Base-by-base conservation (phyloP, 306 rosid species). In the Sicyos baderoa region DNA sequence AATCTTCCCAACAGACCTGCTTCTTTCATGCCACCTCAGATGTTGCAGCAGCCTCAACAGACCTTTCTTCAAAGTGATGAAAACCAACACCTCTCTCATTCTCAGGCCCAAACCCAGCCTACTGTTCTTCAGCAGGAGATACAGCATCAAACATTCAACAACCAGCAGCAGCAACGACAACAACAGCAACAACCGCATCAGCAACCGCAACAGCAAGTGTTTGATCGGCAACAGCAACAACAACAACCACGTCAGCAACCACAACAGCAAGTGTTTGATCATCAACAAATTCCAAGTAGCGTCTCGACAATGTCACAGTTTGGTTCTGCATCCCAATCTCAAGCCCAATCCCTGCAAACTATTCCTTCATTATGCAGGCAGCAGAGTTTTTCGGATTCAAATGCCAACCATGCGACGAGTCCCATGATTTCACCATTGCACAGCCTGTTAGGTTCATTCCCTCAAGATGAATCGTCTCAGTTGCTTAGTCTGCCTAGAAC, bases 321-420 rank as follows among this genome's bases (percentile, higher is more conserved):
- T 74, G 78, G 82, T 75, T 82, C 95, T 2, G 79, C 88, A 25
- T 72, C 90, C 29, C 96, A 87, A 52, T 75, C 96, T 44, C 89
- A 74, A 68, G 77, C 96, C 10, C 82, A 89, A 62, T 79, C 92
- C 13, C 29, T 83, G 79, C 95, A 89, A 72, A 87, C 72, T 79
- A 78, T 82, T 45, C 53, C 96, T 74, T 78, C 98, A 1, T 79
- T 82, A 55, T 83, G 93, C 71, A 95, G 86, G 15, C 97, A 83
- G 51, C 96, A 82, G 76, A 87, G 82, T 58, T 92, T 87, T 77
- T 82, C 96, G 4, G 96, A 89, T 79, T 82, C 96, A 12, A 86
- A 79, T 63, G 91, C 88, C 76, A 86, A 82, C 56, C 75, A 83
- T 71, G 84, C 82, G 45, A 73, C 91, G 48, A 67, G 84, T 61